phyloP scores from a whole-genome alignment of 2,329 filamentous ascomycete species.

The Xylaria sp. region DNA sequence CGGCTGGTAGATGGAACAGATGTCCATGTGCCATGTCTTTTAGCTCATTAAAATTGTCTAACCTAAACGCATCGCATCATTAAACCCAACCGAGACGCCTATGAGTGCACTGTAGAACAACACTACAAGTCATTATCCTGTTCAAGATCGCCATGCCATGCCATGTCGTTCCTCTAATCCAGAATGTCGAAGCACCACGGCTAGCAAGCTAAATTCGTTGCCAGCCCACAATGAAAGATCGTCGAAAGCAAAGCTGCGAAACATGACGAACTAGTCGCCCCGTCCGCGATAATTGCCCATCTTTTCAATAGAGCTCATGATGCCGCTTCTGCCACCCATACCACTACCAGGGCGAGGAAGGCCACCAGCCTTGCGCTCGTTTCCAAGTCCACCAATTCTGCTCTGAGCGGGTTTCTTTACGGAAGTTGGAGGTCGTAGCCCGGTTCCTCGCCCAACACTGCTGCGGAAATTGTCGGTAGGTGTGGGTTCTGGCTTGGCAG shows the following conservation, averaged over 20 bases:
- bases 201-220: constrained; percentile 7
- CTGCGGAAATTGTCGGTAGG: constrained; percentile 60
- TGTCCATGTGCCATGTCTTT: background rate
- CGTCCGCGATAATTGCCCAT: constrained; percentile 76
- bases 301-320: constrained; percentile 87
- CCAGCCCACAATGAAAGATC: constrained; percentile 1
- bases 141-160: constrained; percentile 28
- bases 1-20: background rate
- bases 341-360: constrained; percentile 63
- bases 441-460: constrained; percentile 66
- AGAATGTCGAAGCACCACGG: constrained; percentile 17
- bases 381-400: constrained; percentile 58
- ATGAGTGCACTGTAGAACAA: constrained; percentile 21
- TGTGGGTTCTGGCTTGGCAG: constrained; percentile 24
- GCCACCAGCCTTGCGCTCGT: constrained; percentile 59
- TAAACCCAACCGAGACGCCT: constrained; percentile 34
- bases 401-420: constrained; percentile 57
- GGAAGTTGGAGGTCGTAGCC: constrained; percentile 70
- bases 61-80: constrained; percentile 30
- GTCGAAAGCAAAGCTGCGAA: constrained; percentile 12
- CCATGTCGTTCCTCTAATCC: constrained; percentile 23
- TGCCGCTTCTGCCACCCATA: constrained; percentile 69
- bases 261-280: constrained; percentile 35
- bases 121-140: constrained; percentile 14
- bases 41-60: constrained; percentile 27